Evolutionary conservation across 2,329 filamentous ascomycete genomes (phyloP).

Genomic region (Pseudophaeomoniella oleicola): DNA sequence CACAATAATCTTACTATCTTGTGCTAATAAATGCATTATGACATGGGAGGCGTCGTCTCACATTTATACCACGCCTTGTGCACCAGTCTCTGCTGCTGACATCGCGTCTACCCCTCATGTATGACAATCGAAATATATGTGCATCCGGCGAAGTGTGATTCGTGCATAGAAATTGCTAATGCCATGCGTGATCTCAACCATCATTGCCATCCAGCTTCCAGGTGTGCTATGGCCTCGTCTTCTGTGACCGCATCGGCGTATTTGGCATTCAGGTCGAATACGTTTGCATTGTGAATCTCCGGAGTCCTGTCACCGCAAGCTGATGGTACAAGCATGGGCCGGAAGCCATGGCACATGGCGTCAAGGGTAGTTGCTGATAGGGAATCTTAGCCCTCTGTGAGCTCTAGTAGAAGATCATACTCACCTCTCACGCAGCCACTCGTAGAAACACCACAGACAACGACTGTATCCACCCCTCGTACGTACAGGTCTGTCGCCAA

Average conservation of each 20-base stretch:
- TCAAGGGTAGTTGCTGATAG: slow-evolving; percentile 25
- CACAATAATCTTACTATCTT: too few species aligned
- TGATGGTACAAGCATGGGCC: slow-evolving; percentile 31
- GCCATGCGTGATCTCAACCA: too few species aligned
- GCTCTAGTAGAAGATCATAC: neutral
- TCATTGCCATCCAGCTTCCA: slow-evolving; percentile 24
- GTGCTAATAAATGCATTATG: too few species aligned
- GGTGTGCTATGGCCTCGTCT: slow-evolving; percentile 23
- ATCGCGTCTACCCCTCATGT: too few species aligned
- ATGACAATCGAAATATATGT: too few species aligned
- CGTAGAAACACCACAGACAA: slow-evolving; percentile 34
- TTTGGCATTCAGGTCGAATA: slow-evolving; percentile 32
- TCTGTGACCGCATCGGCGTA: slow-evolving; percentile 32
- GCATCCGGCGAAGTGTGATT: too few species aligned
- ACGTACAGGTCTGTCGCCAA: slow-evolving; percentile 24
- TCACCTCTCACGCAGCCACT: slow-evolving; percentile 27
- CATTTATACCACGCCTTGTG: too few species aligned
- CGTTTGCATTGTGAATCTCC: slow-evolving; percentile 29
- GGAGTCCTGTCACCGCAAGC: slow-evolving; percentile 31
- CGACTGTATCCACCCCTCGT: slow-evolving; percentile 26
- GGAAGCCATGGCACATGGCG: slow-evolving; percentile 28
- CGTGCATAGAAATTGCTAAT: too few species aligned
- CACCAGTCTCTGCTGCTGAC: too few species aligned
- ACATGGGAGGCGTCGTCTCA: too few species aligned
- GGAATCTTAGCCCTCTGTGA: too few species aligned